phyloP scores from a whole-genome alignment of 2,329 filamentous ascomycete species.

The Stagonosporopsis rhizophila region DNA sequence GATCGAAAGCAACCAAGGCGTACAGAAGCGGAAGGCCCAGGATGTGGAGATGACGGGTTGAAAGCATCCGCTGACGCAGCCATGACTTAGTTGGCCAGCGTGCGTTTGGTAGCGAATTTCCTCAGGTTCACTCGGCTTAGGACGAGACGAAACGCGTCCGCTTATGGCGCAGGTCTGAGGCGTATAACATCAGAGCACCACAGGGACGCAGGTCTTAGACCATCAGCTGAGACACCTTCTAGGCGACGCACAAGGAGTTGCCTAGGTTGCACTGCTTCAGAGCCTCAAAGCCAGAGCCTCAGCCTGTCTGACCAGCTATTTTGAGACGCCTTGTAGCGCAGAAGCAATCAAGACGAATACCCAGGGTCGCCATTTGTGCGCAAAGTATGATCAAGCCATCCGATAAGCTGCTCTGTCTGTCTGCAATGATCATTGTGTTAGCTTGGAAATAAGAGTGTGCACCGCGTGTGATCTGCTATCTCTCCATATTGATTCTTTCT shows the following conservation, averaged over 20 bases:
- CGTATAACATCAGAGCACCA: slow-evolving; percentile 8
- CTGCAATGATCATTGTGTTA: neutral
- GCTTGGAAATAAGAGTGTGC: too few species aligned
- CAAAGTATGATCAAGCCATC: neutral
- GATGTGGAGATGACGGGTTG: slow-evolving; percentile 46
- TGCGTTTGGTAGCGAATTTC: neutral
- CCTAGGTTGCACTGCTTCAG: slow-evolving; percentile 12
- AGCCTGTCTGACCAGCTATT: neutral
- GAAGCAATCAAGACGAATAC: neutral
- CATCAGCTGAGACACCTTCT: neutral
- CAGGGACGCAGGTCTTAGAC: slow-evolving; percentile 14
- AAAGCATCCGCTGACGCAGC: slow-evolving; percentile 6
- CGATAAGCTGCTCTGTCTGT: neutral
- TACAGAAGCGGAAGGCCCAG: slow-evolving; percentile 36
- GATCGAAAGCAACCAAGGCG: slow-evolving; percentile 20
- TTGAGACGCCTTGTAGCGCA: neutral
- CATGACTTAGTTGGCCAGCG: neutral
- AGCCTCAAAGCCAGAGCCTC: slow-evolving; percentile 6
- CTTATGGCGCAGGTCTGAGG: neutral
- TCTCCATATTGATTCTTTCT: neutral
- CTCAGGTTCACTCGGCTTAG: neutral
- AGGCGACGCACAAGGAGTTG: neutral
- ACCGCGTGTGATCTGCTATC: neutral
- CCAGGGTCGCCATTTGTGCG: neutral
- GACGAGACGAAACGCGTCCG: neutral